phyloP scores from a whole-genome alignment of 2,329 filamentous ascomycete genomes.

The Tothia fuscella region DNA sequence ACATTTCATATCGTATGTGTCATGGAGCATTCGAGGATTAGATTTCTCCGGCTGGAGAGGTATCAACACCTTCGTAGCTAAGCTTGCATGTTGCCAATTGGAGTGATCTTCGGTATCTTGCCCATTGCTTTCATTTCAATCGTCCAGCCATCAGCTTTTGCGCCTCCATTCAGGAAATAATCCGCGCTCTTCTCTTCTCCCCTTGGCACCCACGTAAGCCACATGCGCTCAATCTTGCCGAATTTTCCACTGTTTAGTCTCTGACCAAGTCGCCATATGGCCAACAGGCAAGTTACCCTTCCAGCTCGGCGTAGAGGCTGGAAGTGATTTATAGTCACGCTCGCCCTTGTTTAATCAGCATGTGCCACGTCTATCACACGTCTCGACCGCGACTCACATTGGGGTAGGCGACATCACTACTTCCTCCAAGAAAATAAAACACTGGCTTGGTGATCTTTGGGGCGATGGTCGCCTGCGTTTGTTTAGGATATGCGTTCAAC shows the following conservation, averaged over 20 bases:
- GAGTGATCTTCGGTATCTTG: neutral
- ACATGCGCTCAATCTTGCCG: neutral
- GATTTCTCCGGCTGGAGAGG: no score
- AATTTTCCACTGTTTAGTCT: conserved; percentile 8
- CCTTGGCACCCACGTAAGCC: conserved; percentile 6
- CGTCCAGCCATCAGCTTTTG: conserved; percentile 8
- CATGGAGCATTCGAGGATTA: no score
- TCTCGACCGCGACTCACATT: conserved; percentile 9
- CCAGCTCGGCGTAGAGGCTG: neutral
- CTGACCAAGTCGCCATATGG: conserved; percentile 9
- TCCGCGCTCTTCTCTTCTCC: neutral
- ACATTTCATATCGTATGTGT: no score
- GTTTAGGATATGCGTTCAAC: no score
- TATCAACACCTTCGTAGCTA: no score
- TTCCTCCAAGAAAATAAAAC: conserved; percentile 10
- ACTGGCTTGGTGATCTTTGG: conserved; percentile 7
- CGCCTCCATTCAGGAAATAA: conserved; percentile 2
- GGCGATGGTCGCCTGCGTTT: neutral
- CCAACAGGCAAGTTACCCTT: conserved; percentile 9
- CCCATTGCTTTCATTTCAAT: conserved; percentile 1
- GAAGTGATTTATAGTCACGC: conserved; percentile 7
- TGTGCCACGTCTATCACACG: no score
- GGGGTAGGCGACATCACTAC: conserved; percentile 6
- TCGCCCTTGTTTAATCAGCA: conserved; percentile 8
- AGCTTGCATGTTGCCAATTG: no score